phyloP scores from a whole-genome alignment of 139 green algal species.

The Eudorina sp. region DNA sequence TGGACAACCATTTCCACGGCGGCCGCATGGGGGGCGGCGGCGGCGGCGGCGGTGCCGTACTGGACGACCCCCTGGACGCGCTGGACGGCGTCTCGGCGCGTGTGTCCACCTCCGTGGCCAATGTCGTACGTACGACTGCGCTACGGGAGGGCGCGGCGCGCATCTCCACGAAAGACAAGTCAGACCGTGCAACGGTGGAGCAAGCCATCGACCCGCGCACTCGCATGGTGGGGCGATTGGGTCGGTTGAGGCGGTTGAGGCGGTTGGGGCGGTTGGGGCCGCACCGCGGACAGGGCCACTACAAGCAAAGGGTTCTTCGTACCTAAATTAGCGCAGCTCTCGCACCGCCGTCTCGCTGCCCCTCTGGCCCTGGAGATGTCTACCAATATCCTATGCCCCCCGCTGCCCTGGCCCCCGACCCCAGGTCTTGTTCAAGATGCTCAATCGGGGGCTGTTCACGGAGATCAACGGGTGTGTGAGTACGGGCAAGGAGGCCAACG shows the following conservation, averaged over 20 bases:
- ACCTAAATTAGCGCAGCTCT: no score
- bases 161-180: slow-evolving; percentile 77
- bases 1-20: slow-evolving; percentile 68
- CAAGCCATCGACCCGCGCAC: slow-evolving; percentile 94
- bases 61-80: slow-evolving; percentile 69
- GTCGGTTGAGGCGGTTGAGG: no score
- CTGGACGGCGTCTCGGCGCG: slow-evolving; percentile 58
- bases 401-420: no score
- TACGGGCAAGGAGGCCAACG: slow-evolving; percentile 99
- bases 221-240: slow-evolving; percentile 79
- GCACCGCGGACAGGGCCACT: no score
- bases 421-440: slow-evolving; percentile 98
- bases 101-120: slow-evolving; percentile 60
- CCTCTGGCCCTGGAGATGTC: no score
- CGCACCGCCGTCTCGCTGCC: no score
- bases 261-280: no score
- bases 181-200: slow-evolving; percentile 94
- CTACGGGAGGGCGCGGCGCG: slow-evolving; percentile 29
- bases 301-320: no score
- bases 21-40: slow-evolving; percentile 32
- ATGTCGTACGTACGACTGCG: slow-evolving; percentile 55
- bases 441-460: slow-evolving; percentile 86
- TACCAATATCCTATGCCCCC: no score
- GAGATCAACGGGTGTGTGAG: slow-evolving; percentile 96
- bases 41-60: slow-evolving; percentile 12